phyloP scores from a whole-genome alignment of 768 basidiomycete species.

The Leccinellum rugosiceps region DNA sequence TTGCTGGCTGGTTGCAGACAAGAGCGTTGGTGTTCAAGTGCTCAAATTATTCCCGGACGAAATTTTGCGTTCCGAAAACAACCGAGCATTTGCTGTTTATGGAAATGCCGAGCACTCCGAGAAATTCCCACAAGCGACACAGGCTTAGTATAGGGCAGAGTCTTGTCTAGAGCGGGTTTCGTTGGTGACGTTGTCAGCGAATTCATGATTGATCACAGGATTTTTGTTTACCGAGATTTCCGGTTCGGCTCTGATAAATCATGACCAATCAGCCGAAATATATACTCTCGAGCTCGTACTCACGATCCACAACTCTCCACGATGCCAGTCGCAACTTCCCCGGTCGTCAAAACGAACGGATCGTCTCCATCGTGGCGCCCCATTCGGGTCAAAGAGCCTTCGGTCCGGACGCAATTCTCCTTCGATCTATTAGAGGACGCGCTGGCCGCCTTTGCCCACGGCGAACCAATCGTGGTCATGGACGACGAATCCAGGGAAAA shows the following conservation, averaged over 20 bases:
- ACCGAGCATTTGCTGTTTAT: neutral
- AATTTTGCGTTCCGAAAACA: conserved; percentile 11
- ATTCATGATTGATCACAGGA: no score
- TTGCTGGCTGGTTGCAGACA: neutral
- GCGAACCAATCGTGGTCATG: conserved; percentile 96
- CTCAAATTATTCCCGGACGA: neutral
- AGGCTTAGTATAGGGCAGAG: no score
- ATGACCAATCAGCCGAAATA: neutral
- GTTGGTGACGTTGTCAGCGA: no score
- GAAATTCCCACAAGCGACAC: neutral
- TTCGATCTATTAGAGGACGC: conserved; percentile 86
- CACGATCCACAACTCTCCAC: neutral
- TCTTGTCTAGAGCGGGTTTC: no score
- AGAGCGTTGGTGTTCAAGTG: neutral
- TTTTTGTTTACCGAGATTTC: neutral
- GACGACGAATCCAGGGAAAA: conserved; percentile 96
- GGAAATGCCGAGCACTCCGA: neutral
- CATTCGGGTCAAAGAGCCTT: conserved; percentile 16
- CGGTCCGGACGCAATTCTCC: conserved; percentile 40
- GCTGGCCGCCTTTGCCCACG: conserved; percentile 66
- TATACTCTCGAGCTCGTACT: neutral
- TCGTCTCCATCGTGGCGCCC: conserved; percentile 19
- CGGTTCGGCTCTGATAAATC: neutral
- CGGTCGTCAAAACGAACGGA: conserved; percentile 12
- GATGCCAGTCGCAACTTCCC: conserved; percentile 7